Base-by-base conservation (phyloP, 768 basidiomycete species). In the Pleurotus tuber-regium region DNA sequence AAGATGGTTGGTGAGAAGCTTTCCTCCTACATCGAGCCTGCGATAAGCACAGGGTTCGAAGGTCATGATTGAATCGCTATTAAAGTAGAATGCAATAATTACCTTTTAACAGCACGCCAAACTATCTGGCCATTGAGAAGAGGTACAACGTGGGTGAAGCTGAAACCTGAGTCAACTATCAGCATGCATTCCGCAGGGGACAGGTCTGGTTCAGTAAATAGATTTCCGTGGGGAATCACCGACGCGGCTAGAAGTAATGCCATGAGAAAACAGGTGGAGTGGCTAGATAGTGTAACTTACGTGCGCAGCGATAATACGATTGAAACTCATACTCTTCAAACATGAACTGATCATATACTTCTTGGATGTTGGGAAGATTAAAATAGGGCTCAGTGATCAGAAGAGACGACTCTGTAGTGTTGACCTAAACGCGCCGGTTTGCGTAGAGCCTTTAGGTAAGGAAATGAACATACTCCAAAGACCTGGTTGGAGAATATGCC, bases 301-400 rank as follows among this genome's bases (percentile, higher is more conserved):
- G 87, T 48, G 92, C 83, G 62, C 84, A 84, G 24, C 93, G 80
- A 61, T 81, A 76, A 65, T 90, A 93, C 41, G 89, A 83, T 41
- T 78, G 75, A 63, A 96, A 97, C 60, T 95, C 94, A 71, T 94
- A 98, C 69, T 98, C 93, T 65, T 98, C 95, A 61, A 97, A 98
- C 2, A 96, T 76, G 64, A 98, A 89, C 67, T 98, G 92, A 64
- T 98, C 95, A 61, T 95, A 94, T 28, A 90, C 79, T 23, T 93
- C 90, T 68, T 93, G 91, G 10, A 97, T 81, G 62, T 92, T 93
- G 21, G 92, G 89, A 7, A 95, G 73, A 70, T 98, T 94, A 77
- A 96, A 90, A 63, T 91, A 92, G 4, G 95, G 93, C 69, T 98
- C 95, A 4, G 96, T 97, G 51, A 98, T 79, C 43, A 98, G 72